phyloP scores from a whole-genome alignment of 2,329 filamentous ascomycete species.

The Acrodontium crateriforme region DNA sequence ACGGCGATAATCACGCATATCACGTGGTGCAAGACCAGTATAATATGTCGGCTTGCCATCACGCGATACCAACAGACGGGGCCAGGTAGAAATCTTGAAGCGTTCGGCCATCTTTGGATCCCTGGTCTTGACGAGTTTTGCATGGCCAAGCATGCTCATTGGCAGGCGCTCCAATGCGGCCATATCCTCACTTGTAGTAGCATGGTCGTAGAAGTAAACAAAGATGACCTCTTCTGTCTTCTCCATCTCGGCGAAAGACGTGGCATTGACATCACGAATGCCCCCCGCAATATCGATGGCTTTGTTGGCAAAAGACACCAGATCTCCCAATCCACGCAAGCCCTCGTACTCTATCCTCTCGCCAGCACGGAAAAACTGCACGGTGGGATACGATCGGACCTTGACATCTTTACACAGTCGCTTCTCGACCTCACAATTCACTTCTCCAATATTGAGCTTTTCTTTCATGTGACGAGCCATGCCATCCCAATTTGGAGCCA shows the following conservation, averaged over 20 bases:
- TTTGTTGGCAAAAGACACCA: conserved; percentile 75
- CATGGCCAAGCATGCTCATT: conserved; percentile 78
- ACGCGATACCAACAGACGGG: conserved; percentile 76
- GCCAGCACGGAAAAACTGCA: conserved; percentile 82
- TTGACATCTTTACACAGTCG: conserved; percentile 85
- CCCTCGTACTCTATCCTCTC: conserved; percentile 90
- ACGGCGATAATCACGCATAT: conserved; percentile 77
- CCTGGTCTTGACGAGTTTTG: conserved; percentile 81
- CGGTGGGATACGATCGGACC: conserved; percentile 69
- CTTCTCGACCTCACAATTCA: conserved; percentile 80
- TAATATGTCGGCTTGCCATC: conserved; percentile 88
- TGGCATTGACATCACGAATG: conserved; percentile 67
- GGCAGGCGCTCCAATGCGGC: conserved; percentile 73
- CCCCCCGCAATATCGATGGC: conserved; percentile 65
- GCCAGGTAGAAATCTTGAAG: conserved; percentile 96
- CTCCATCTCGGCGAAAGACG: conserved; percentile 67
- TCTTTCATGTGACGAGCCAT: conserved; percentile 85
- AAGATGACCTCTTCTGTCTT: conserved; percentile 93
- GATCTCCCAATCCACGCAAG: conserved; percentile 79
- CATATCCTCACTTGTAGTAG: conserved; percentile 87
- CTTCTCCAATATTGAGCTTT: conserved; percentile 81
- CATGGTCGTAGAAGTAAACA: conserved; percentile 93
- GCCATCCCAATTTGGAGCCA: conserved; percentile 81
- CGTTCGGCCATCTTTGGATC: conserved; percentile 61
- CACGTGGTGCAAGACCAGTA: conserved; percentile 68